Evolutionary conservation across 805 yeast genomes (phyloP).

Genomic region (Naumovozyma dairenensis): DNA sequence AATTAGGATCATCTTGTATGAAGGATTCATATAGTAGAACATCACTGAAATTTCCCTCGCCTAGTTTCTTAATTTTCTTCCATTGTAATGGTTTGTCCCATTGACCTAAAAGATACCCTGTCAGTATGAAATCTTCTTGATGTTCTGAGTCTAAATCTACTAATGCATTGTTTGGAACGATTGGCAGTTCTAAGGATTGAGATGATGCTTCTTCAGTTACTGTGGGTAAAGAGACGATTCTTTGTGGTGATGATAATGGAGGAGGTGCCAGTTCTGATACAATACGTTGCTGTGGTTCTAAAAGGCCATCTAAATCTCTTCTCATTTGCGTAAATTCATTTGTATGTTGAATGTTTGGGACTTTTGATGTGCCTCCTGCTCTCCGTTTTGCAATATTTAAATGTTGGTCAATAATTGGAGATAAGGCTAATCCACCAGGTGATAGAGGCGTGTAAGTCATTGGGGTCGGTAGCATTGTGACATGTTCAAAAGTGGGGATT

Average conservation of each 20-base stretch:
- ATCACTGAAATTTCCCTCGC: slow-evolving; percentile 59
- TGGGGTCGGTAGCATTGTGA: slow-evolving; percentile 26
- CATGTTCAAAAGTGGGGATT: slow-evolving; percentile 17
- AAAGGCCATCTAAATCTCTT: slow-evolving; percentile 4
- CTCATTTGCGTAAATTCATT: too few relatives aligned
- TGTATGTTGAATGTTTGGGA: slow-evolving; percentile 1
- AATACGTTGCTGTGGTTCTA: slow-evolving; percentile 12
- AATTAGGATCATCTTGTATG: slow-evolving; percentile 9
- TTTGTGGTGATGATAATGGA: slow-evolving; percentile 12
- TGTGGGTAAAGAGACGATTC: slow-evolving; percentile 21
- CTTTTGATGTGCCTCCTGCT: slow-evolving; percentile 1
- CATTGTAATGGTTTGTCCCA: slow-evolving; percentile 20
- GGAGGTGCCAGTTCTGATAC: slow-evolving; percentile 21
- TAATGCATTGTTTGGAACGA: background rate
- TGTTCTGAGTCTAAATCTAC: slow-evolving; percentile 2
- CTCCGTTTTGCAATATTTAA: slow-evolving; percentile 14
- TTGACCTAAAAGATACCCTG: slow-evolving; percentile 14
- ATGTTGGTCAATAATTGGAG: slow-evolving; percentile 3
- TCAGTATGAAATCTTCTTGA: slow-evolving; percentile 8
- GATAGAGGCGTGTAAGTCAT: slow-evolving; percentile 21
- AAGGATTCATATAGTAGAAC: slow-evolving; percentile 41
- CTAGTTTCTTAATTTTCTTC: slow-evolving; percentile 38
- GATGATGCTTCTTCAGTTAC: slow-evolving; percentile 11
- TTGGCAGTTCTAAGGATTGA: background rate
- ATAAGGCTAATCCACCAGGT: slow-evolving; percentile 8